Evolutionary conservation across 345 rosid genomes (phyloP).

Genomic region (Eucalyptus virginea): DNA sequence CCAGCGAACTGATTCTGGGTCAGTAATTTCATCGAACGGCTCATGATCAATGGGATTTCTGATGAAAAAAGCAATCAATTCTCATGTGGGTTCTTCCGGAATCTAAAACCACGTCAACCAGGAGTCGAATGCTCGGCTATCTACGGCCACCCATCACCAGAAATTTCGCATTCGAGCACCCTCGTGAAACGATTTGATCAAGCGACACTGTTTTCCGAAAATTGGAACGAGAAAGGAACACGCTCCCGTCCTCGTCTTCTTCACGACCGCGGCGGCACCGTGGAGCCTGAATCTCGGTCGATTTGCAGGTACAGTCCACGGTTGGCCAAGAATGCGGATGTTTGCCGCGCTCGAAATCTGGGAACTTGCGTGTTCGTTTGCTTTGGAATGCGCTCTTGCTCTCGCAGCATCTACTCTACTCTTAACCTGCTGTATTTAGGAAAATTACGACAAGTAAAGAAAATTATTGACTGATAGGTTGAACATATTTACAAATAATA

Average conservation of each 20-base stretch:
- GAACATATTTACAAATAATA: not conserved
- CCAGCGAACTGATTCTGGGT: not conserved
- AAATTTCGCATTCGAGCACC: not conserved
- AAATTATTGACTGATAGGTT: no score
- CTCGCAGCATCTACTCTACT: not conserved
- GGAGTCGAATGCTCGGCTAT: not conserved
- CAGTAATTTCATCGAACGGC: not conserved
- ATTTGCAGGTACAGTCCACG: not conserved
- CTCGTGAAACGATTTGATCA: not conserved
- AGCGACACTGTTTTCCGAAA: not conserved
- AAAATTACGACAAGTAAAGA: not conserved
- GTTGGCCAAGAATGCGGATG: not conserved
- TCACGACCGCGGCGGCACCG: not conserved
- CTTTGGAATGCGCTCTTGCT: not conserved
- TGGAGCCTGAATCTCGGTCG: not conserved
- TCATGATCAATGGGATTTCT: not conserved
- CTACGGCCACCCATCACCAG: not conserved
- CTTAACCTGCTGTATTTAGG: not conserved
- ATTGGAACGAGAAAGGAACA: not conserved
- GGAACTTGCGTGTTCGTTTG: not conserved
- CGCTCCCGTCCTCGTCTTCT: not conserved
- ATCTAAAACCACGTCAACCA: not conserved
- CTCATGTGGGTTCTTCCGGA: not conserved
- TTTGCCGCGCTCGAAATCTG: not conserved
- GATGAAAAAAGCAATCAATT: not conserved